Evolutionary conservation across 1,139 yeast species (phyloP), one percentile per base, ranked within the genome.

Genomic region (Geotrichum macrosporum): DNA sequence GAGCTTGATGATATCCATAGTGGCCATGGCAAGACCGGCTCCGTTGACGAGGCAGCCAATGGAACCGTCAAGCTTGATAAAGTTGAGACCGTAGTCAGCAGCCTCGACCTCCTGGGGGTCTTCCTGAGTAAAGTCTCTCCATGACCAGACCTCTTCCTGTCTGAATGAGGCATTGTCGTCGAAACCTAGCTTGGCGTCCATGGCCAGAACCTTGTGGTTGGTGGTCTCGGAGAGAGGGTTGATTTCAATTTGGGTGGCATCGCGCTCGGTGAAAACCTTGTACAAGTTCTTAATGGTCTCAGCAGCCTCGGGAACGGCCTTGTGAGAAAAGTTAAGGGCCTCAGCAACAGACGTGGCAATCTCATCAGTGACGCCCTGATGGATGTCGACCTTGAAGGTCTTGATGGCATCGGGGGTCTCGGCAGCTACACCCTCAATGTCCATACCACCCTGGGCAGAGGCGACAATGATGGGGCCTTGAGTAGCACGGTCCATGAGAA

Each of bases 11-110:
- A 94, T 94, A 72, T 92, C 99, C 97, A 92, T 89, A 58, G 99
- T 92, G 63, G 99, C 98, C 99, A 92, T 92, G 63, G 99, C 99
- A 66, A 92, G 80, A 72, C 99, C 99, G 51, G 99, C 99, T 75
- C 99, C 99, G 71, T 92, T 92, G 67, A 92, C 99, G 57, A 92
- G 77, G 76, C 96, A 92, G 64, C 98, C 99, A 65, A 92, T 89
- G 77, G 87, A 86, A 71, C 98, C 99, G 67, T 92, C 94, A 66
- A 92, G 82, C 76, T 94, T 92, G 75, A 92, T 94, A 70, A 92
- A 94, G 76, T 92, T 92, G 67, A 92, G 80, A 61, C 89, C 94
- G 66, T 81, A 84, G 69, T 85, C 73, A 62, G 94, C 76, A 56
- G 98, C 98, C 69, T 80, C 84, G 59, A 85, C 87, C 74, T 92